phyloP scores from a whole-genome alignment of 1,139 yeast genomes.

The Hyphopichia burtonii region DNA sequence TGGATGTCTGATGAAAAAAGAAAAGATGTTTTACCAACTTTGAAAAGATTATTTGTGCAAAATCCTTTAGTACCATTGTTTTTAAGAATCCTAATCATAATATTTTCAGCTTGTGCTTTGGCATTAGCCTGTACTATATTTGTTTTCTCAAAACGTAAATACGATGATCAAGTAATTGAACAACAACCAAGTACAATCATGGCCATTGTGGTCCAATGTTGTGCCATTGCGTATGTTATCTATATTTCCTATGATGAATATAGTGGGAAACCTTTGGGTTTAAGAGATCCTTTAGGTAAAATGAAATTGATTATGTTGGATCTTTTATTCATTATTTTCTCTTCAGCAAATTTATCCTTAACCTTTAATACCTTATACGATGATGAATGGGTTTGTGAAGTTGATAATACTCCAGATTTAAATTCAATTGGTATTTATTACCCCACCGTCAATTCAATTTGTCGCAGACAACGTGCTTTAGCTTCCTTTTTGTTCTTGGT shows the following conservation, averaged over 20 bases:
- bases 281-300: conserved; percentile 80
- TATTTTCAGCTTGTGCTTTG: conserved; percentile 60
- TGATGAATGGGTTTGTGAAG: conserved; percentile 74
- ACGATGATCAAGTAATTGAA: conserved; percentile 44
- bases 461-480: conserved; percentile 77
- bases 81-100: conserved; percentile 65
- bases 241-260: conserved; percentile 91
- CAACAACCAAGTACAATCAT: conserved; percentile 91
- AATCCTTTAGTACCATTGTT: conserved; percentile 82
- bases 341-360: conserved; percentile 85
- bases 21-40: conserved; percentile 62
- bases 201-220: conserved; percentile 83
- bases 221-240: conserved; percentile 72
- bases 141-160: conserved; percentile 40
- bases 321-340: conserved; percentile 81
- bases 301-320: conserved; percentile 77
- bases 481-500: conserved; percentile 77
- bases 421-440: conserved; percentile 20
- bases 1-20: conserved; percentile 68
- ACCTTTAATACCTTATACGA: conserved; percentile 84
- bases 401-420: conserved; percentile 19
- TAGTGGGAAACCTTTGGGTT: conserved; percentile 85
- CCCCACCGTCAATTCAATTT: conserved; percentile 49
- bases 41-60: conserved; percentile 59
- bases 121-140: conserved; percentile 68